phyloP scores from a whole-genome alignment of 2,329 filamentous ascomycete genomes.

The Exophiala sideris region DNA sequence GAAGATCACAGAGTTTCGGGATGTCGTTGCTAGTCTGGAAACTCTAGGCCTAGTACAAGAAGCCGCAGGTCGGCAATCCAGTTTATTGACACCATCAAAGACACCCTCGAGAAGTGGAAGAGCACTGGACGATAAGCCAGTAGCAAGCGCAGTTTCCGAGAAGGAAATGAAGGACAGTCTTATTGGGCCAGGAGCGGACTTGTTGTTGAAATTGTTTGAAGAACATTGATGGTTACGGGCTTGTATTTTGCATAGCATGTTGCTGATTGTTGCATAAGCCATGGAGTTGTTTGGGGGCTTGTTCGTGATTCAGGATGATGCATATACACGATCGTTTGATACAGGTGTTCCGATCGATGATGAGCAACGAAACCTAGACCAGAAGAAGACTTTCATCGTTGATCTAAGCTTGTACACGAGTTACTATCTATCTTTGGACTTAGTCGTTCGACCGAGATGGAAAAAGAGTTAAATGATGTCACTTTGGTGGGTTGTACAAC shows the following conservation, averaged over 20 bases:
- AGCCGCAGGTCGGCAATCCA: slow-evolving; percentile 64
- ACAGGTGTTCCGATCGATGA: no score
- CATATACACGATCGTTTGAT: background rate
- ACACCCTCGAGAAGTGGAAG: slow-evolving; percentile 53
- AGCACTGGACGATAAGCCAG: slow-evolving; percentile 68
- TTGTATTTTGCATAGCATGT: slow-evolving; percentile 12
- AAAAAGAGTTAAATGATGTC: background rate
- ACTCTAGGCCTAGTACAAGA: slow-evolving; percentile 75
- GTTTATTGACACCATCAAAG: slow-evolving; percentile 66
- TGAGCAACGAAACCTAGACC: no score
- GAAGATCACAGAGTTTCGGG: slow-evolving; percentile 87
- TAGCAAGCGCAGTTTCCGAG: slow-evolving; percentile 76
- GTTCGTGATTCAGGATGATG: slow-evolving; percentile 1
- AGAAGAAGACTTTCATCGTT: no score
- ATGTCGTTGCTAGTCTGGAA: slow-evolving; percentile 86
- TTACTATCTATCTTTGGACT: no score
- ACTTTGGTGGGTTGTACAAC: background rate
- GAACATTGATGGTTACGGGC: slow-evolving; percentile 11
- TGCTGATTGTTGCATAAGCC: slow-evolving; percentile 10
- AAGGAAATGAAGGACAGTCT: slow-evolving; percentile 72
- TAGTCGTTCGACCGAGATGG: no score
- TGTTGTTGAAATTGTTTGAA: slow-evolving; percentile 41
- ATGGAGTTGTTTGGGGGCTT: slow-evolving; percentile 5
- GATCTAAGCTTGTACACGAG: no score
- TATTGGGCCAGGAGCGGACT: slow-evolving; percentile 51